Conservation (phyloP, 495 filamentous ascomycete genomes). For the Venustampulla echinocandica region DNA sequence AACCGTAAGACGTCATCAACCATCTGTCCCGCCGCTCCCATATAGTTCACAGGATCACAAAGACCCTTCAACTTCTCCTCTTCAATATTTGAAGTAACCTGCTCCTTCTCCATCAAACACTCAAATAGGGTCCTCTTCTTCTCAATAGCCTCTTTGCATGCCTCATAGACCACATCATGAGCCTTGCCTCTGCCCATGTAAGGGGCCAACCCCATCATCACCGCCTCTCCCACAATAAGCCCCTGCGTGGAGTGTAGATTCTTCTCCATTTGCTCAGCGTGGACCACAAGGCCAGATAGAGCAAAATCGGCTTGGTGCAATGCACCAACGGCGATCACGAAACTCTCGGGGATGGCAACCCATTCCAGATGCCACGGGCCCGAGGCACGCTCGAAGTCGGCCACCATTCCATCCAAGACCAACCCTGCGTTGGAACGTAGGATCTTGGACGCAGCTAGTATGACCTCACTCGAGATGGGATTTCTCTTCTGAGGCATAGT, state of each 20-base stretch:
- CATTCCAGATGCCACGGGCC: constrained; percentile 49
- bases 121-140: constrained; percentile 31
- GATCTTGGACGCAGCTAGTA: constrained; percentile 42
- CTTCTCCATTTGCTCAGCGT: constrained; percentile 35
- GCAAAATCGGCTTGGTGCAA: constrained; percentile 41
- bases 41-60: constrained; percentile 43
- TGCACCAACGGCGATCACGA: constrained; percentile 41
- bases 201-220: constrained; percentile 48
- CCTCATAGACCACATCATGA: constrained; percentile 47
- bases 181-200: constrained; percentile 39
- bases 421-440: constrained; percentile 40
- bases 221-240: constrained; percentile 46
- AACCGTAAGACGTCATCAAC: constrained; percentile 41
- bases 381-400: constrained; percentile 44
- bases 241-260: constrained; percentile 41
- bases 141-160: constrained; percentile 43
- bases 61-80: constrained; percentile 29
- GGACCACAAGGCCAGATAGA: constrained; percentile 38
- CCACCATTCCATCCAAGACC: constrained; percentile 44
- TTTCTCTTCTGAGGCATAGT: constrained; percentile 52
- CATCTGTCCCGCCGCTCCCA: constrained; percentile 39
- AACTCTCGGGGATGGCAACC: constrained; percentile 43
- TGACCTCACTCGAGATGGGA: constrained; percentile 45
- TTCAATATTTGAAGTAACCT: constrained; percentile 34
- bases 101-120: constrained; percentile 27